These are phyloP conservation scores for Ustilago vetiveriae DNA, from an alignment of 1,284 basidiomycete genomes.

Conservation along the genomic window DNA sequence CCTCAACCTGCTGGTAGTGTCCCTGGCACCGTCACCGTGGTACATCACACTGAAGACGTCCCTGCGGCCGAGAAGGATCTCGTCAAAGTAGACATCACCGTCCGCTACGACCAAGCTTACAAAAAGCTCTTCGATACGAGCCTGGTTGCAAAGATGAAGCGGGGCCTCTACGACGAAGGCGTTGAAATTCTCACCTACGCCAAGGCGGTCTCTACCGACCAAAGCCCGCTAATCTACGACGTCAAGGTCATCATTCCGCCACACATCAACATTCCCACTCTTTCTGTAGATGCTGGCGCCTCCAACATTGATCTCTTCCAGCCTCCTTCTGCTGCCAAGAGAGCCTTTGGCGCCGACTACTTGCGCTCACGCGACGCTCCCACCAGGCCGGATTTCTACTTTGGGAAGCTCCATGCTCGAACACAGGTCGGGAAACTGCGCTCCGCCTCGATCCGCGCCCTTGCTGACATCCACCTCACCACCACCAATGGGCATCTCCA, in stretches of 20 bases:
- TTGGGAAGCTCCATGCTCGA: slow-evolving; percentile 44
- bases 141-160: slow-evolving; percentile 53
- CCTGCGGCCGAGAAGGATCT: slow-evolving; percentile 30
- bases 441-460: slow-evolving; percentile 33
- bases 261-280: slow-evolving; percentile 36
- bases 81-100: slow-evolving; percentile 55
- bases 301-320: slow-evolving; percentile 45
- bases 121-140: slow-evolving; percentile 46
- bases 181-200: slow-evolving; percentile 51
- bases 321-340: background rate
- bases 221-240: slow-evolving; percentile 49
- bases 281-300: slow-evolving; percentile 41
- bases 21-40: slow-evolving; percentile 34
- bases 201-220: slow-evolving; percentile 35
- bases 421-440: slow-evolving; percentile 41
- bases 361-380: slow-evolving; percentile 9
- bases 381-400: slow-evolving; percentile 27
- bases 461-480: slow-evolving; percentile 48
- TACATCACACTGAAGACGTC: slow-evolving; percentile 25
- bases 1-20: slow-evolving; percentile 39
- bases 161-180: slow-evolving; percentile 51
- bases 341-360: background rate
- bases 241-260: slow-evolving; percentile 53
- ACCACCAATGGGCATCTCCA: slow-evolving; percentile 42
- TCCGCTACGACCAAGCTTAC: slow-evolving; percentile 47